phyloP scores from a whole-genome alignment of 2,329 filamentous ascomycete genomes.

The Bretziella fagacearum region DNA sequence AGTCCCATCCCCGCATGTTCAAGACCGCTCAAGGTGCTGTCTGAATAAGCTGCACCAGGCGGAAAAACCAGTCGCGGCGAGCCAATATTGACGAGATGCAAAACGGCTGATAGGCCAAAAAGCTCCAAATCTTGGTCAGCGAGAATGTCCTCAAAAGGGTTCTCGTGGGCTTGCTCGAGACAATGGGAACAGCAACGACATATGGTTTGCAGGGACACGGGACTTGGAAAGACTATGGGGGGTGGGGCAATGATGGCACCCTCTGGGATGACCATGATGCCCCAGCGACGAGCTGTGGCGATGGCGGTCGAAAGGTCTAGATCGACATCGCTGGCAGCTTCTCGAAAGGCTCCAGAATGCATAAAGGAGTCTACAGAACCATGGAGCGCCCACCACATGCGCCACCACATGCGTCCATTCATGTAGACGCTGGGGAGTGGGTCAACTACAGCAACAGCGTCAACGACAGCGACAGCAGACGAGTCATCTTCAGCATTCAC shows the following conservation, averaged over 20 bases:
- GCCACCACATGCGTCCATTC: constrained; percentile 9
- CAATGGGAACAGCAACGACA: not conserved
- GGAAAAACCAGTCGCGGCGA: constrained; percentile 4
- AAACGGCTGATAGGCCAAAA: constrained; percentile 2
- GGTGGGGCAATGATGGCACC: not conserved
- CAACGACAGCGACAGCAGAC: not conserved
- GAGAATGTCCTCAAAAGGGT: constrained; percentile 11
- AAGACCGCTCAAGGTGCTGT: not conserved
- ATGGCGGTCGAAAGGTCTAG: constrained; percentile 8
- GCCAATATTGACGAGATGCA: constrained; percentile 8
- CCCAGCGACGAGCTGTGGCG: constrained; percentile 12
- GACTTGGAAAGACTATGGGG: not conserved
- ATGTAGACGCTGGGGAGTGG: constrained; percentile 5
- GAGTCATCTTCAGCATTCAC: constrained; percentile 1
- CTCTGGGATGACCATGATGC: constrained; percentile 6
- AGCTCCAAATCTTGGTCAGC: constrained; percentile 13
- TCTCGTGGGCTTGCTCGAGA: not conserved
- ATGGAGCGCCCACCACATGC: constrained; percentile 10
- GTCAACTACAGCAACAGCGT: not conserved
- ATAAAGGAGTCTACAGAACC: constrained; percentile 10
- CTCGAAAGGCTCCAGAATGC: constrained; percentile 4
- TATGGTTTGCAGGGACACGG: constrained; percentile 2
- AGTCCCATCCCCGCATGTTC: constrained; percentile 8
- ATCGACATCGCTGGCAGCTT: constrained; percentile 10
- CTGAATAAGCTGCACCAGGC: constrained; percentile 7